Conservation (phyloP, 805 yeast species). For the Nakazawaea wyomingensis region DNA sequence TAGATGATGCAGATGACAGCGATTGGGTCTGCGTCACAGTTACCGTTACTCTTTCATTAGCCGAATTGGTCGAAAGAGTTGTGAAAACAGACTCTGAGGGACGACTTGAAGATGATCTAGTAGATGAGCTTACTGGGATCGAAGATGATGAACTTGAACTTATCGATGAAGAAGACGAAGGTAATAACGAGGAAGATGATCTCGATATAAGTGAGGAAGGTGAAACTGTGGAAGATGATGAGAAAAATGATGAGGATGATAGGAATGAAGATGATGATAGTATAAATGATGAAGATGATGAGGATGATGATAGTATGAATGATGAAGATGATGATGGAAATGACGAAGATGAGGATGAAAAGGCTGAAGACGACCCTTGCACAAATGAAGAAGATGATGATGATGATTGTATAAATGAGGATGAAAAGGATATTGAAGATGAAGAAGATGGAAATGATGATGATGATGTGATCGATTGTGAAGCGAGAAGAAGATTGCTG, state of each 20-base stretch:
- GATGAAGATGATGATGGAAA: neutral
- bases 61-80: constrained; percentile 6
- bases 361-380: constrained; percentile 14
- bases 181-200: constrained; percentile 2
- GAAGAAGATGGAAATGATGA: neutral
- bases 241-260: constrained; percentile 6
- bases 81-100: constrained; percentile 9
- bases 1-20: constrained; percentile 22
- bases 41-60: constrained; percentile 9
- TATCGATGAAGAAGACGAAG: constrained; percentile 20
- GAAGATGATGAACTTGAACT: constrained; percentile 20
- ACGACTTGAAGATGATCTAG: constrained; percentile 1
- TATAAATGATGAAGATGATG: neutral
- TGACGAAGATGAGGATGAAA: neutral
- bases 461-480: constrained; percentile 1
- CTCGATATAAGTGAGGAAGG: no score
- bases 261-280: neutral
- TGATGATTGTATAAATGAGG: constrained; percentile 3
- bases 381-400: constrained; percentile 16
- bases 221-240: constrained; percentile 13
- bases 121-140: neutral
- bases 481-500: no score
- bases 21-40: constrained; percentile 13
- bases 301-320: neutral
- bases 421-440: neutral